These are phyloP conservation scores for Russula compacta DNA, from an alignment of 768 basidiomycete genomes.

Conservation along the genomic window DNA sequence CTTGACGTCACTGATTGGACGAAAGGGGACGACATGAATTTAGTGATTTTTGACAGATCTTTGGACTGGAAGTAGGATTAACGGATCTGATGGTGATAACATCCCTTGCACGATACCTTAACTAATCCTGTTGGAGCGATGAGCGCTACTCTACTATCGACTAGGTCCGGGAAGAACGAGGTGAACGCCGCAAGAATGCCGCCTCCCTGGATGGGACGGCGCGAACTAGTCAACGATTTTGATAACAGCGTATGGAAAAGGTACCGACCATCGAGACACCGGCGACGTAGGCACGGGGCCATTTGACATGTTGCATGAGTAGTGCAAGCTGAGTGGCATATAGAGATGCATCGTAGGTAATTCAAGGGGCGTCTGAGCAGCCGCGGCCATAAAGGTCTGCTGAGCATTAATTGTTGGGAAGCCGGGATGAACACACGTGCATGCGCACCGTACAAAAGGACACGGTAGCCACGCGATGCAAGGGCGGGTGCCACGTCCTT, in stretches of 20 bases:
- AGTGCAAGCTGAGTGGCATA: constrained; percentile 75
- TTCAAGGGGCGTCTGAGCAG: constrained; percentile 72
- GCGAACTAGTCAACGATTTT: background rate
- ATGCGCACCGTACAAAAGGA: constrained; percentile 60
- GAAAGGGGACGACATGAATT: constrained; percentile 69
- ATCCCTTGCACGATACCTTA: constrained; percentile 34
- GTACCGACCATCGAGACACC: constrained; percentile 66
- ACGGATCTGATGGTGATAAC: background rate
- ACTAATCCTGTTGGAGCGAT: constrained; percentile 64
- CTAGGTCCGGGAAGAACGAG: constrained; percentile 61
- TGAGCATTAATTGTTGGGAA: background rate
- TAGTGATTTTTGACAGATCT: constrained; percentile 65
- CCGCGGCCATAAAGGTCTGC: constrained; percentile 75
- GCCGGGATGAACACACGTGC: background rate
- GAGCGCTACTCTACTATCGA: constrained; percentile 54
- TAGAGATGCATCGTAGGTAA: constrained; percentile 53
- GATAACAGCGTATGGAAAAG: background rate
- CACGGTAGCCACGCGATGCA: constrained; percentile 55
- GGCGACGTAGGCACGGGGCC: constrained; percentile 55
- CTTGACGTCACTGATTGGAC: constrained; percentile 61
- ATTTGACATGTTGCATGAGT: constrained; percentile 68
- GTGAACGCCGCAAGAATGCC: constrained; percentile 64
- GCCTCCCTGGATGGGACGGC: constrained; percentile 45
- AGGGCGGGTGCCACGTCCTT: constrained; percentile 62
- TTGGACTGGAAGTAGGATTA: constrained; percentile 31